Conservation (phyloP, 495 filamentous ascomycete genomes). For the Pyronema omphalodes region DNA sequence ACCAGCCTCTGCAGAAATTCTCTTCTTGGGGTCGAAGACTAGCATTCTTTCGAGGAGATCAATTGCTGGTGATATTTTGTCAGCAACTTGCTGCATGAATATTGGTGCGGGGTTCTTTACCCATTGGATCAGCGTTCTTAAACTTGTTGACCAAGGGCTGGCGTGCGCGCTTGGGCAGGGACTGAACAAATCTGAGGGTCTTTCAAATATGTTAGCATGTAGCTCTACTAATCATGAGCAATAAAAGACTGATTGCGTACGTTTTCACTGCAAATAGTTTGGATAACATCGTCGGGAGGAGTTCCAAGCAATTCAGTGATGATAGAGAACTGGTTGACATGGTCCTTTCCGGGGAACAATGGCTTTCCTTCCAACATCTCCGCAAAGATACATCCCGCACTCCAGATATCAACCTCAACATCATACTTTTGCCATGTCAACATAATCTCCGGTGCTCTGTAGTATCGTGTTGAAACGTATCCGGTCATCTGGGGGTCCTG, state of each 20-base stretch:
- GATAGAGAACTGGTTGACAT: conserved; percentile 98
- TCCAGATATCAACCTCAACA: conserved; percentile 98
- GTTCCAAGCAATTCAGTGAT: conserved; percentile 96
- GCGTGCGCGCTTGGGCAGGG: conserved; percentile 84
- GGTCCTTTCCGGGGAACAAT: conserved; percentile 94
- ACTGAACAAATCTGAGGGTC: conserved; percentile 95
- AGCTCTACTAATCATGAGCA: conserved; percentile 1
- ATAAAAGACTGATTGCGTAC: conserved; percentile 33
- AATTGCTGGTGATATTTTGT: conserved; percentile 41
- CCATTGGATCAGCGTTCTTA: conserved; percentile 82
- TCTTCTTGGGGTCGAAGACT: conserved; percentile 87
- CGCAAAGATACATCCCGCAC: conserved; percentile 95
- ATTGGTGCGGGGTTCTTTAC: conserved; percentile 32
- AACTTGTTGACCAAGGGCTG: conserved; percentile 84
- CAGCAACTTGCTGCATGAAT: not conserved
- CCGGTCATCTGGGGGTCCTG: conserved; percentile 99
- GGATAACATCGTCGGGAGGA: conserved; percentile 95
- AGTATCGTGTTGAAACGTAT: conserved; percentile 96
- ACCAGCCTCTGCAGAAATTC: conserved; percentile 66
- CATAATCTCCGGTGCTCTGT: conserved; percentile 98
- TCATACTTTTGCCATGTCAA: conserved; percentile 99
- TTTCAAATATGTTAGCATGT: conserved; percentile 25
- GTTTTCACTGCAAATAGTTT: conserved; percentile 96
- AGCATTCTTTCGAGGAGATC: conserved; percentile 93
- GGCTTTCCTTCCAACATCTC: conserved; percentile 99